Conservation (phyloP, 140 eudicot species). For the Bidens hawaiensis region DNA sequence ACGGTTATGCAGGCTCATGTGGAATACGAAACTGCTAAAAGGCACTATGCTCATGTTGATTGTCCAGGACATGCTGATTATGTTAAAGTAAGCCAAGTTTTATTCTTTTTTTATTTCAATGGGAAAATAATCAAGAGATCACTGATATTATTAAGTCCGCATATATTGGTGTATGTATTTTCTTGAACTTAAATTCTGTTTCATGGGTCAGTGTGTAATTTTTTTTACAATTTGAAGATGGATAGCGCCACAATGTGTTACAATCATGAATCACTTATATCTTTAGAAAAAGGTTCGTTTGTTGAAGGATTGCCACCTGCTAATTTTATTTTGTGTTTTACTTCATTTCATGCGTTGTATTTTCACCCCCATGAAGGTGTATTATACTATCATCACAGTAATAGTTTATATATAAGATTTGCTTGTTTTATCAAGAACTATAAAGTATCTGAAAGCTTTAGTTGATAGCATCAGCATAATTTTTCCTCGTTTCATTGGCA, state of each 20-base stretch:
- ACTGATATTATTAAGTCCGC: neutral
- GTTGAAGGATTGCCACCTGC: neutral
- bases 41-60: constrained; percentile 99
- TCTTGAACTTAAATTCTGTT: neutral
- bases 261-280: neutral
- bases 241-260: neutral
- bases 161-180: neutral
- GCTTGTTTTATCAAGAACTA: neutral
- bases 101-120: neutral
- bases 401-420: neutral
- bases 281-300: neutral
- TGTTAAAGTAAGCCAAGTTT: constrained; percentile 59
- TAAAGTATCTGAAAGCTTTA: neutral
- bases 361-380: neutral
- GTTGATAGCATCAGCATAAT: neutral
- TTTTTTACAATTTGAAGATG: neutral
- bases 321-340: neutral
- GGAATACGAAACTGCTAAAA: constrained; percentile 92
- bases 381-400: neutral
- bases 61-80: constrained; percentile 99
- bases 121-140: constrained; percentile 1
- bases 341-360: neutral
- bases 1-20: constrained; percentile 78
- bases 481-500: neutral
- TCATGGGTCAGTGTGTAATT: neutral